phyloP scores from a whole-genome alignment of 2,329 filamentous ascomycete genomes.

The Aspergillus aculeatus region DNA sequence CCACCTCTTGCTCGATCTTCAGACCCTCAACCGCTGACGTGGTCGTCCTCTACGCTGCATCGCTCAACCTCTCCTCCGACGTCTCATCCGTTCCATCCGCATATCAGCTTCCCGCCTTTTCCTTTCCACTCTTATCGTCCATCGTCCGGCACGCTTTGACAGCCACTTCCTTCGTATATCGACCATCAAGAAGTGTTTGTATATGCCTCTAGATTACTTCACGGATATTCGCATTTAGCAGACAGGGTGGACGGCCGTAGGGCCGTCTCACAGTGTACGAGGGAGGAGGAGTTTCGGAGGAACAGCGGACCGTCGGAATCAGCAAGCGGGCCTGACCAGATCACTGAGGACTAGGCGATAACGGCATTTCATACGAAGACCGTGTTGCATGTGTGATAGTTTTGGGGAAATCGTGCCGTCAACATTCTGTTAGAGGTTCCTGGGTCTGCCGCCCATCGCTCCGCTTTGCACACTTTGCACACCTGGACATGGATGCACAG shows the following conservation, averaged over 20 bases:
- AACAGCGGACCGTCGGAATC: slow-evolving; percentile 11
- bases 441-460: background rate
- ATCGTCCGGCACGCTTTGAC: background rate
- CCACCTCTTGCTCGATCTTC: background rate
- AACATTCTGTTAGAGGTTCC: slow-evolving; percentile 5
- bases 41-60: background rate
- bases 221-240: slow-evolving; percentile 21
- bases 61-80: background rate
- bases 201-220: slow-evolving; percentile 14
- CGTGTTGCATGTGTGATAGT: background rate
- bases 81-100: background rate
- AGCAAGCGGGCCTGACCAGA: background rate
- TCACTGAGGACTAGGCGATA: background rate
- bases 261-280: slow-evolving; percentile 36
- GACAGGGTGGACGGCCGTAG: slow-evolving; percentile 35
- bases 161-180: background rate
- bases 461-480: slow-evolving; percentile 1
- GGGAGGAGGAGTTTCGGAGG: slow-evolving; percentile 30
- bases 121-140: background rate
- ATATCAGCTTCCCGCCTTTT: slow-evolving; percentile 2
- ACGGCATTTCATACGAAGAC: background rate
- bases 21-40: background rate
- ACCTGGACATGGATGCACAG: slow-evolving; percentile 59
- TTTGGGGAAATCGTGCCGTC: background rate
- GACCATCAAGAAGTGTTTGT: slow-evolving; percentile 2